phyloP scores from a whole-genome alignment of 192 early-diverging fungal genomes.

The Backusella parvicylindrica region DNA sequence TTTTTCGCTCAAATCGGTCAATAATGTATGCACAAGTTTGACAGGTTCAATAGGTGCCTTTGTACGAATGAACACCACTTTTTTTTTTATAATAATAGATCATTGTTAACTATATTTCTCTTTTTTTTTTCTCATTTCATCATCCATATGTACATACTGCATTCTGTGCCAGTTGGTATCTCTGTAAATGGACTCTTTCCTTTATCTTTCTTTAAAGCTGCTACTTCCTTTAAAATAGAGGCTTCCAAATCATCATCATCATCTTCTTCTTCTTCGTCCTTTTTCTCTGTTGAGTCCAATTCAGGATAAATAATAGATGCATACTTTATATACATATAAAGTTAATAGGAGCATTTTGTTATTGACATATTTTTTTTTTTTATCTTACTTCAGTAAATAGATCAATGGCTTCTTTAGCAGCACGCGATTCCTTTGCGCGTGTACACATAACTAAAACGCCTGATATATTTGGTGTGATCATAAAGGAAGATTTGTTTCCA shows the following conservation, averaged over 20 bases:
- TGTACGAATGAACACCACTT: constrained; percentile 50
- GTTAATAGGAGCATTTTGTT: no score
- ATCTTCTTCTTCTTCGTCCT: constrained; percentile 23
- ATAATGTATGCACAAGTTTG: constrained; percentile 22
- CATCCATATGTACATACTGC: constrained; percentile 34
- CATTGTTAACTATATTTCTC: background rate
- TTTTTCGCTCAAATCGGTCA: constrained; percentile 21
- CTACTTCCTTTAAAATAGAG: constrained; percentile 51
- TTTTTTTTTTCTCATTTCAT: background rate
- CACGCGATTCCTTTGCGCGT: constrained; percentile 38
- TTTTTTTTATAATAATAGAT: background rate
- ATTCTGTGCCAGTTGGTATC: constrained; percentile 46
- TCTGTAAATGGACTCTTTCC: constrained; percentile 42
- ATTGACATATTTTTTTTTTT: no score
- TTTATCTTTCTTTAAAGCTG: constrained; percentile 41
- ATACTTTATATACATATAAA: constrained; percentile 20
- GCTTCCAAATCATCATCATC: constrained; percentile 50
- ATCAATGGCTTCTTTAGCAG: constrained; percentile 46
- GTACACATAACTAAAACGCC: constrained; percentile 52
- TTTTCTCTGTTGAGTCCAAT: background rate
- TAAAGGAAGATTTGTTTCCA: constrained; percentile 31
- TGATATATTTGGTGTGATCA: constrained; percentile 41
- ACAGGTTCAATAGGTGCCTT: constrained; percentile 44
- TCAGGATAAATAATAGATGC: background rate
- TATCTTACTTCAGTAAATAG: constrained; percentile 41